Percentiles rank a stretch among this genome's conserved stretches.
phyloP scores from a whole-genome alignment of 306 rosid genomes.

The Phaseolus lunatus region DNA sequence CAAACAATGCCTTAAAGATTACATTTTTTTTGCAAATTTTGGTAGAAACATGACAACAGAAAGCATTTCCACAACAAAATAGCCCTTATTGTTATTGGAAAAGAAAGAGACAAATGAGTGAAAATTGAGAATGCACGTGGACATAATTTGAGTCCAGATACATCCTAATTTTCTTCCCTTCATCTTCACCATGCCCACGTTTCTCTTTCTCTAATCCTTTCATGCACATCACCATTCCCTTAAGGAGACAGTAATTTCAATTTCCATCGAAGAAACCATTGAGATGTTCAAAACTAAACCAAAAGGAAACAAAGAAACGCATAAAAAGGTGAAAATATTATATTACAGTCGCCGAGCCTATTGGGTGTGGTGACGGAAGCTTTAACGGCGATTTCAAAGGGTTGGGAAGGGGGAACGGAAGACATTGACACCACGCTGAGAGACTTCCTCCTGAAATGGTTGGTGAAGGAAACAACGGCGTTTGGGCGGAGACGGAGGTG shows the following conservation, averaged over 20 bases:
- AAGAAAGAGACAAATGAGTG: background rate
- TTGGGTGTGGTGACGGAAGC: constrained; percentile 70
- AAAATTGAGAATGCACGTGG: constrained; percentile 34
- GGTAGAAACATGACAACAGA: background rate
- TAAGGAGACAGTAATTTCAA: constrained; percentile 4
- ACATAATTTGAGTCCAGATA: constrained; percentile 43
- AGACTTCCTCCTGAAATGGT: constrained; percentile 36
- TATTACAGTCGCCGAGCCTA: constrained; percentile 82
- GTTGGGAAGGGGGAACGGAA: constrained; percentile 52
- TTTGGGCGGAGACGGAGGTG: constrained; percentile 49
- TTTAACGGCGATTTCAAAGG: constrained; percentile 76
- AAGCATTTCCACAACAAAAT: background rate
- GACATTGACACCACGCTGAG: constrained; percentile 65
- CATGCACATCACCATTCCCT: background rate
- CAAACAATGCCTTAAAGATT: background rate
- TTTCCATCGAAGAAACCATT: constrained; percentile 3
- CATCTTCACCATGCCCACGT: background rate
- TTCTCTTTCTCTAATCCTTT: background rate
- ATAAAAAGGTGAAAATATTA: background rate
- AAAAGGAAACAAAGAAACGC: background rate
- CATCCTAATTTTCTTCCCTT: constrained; percentile 8
- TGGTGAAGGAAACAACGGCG: constrained; percentile 42
- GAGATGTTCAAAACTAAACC: background rate
- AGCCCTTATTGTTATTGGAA: background rate
- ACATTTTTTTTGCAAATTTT: background rate